phyloP scores from a whole-genome alignment of 2,329 filamentous ascomycete genomes.

The Fusarium burgessii region DNA sequence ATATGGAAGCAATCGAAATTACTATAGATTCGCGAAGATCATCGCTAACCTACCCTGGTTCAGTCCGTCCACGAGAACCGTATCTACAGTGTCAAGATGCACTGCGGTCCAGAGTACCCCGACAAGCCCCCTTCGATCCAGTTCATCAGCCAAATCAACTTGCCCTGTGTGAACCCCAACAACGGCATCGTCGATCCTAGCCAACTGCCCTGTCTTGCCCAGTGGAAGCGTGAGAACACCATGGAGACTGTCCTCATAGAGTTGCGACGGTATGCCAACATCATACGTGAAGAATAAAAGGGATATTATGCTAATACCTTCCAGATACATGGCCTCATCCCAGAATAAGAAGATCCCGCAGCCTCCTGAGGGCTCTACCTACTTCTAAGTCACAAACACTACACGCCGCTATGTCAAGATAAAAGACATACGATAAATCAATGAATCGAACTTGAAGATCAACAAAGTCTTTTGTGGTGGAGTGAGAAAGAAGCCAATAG shows the following conservation, averaged over 20 bases:
- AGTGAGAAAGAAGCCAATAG: constrained; percentile 34
- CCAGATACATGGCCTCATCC: constrained; percentile 90
- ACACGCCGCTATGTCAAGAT: constrained; percentile 27
- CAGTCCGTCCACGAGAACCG: constrained; percentile 97
- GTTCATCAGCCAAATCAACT: constrained; percentile 94
- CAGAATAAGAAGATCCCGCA: constrained; percentile 96
- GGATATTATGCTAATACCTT: background rate
- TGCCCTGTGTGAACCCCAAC: constrained; percentile 88
- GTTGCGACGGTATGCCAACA: constrained; percentile 73
- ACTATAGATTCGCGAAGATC: background rate
- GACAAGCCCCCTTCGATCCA: constrained; percentile 89
- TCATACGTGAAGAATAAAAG: background rate
- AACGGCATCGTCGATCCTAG: constrained; percentile 87
- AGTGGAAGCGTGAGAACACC: constrained; percentile 93
- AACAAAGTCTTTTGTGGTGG: constrained; percentile 9
- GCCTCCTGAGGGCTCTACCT: constrained; percentile 82
- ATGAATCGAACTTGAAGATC: constrained; percentile 22
- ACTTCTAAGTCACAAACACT: constrained; percentile 46
- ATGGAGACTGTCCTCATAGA: constrained; percentile 96
- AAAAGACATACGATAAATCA: constrained; percentile 4
- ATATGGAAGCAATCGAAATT: constrained; percentile 2
- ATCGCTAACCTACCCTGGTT: constrained; percentile 19
- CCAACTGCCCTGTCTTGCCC: constrained; percentile 84
- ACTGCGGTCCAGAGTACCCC: constrained; percentile 91
- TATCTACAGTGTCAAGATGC: constrained; percentile 98